Evolutionary conservation across 176 grass and related monocot genomes (phyloP).

Genomic region (Dactylis glomerata): DNA sequence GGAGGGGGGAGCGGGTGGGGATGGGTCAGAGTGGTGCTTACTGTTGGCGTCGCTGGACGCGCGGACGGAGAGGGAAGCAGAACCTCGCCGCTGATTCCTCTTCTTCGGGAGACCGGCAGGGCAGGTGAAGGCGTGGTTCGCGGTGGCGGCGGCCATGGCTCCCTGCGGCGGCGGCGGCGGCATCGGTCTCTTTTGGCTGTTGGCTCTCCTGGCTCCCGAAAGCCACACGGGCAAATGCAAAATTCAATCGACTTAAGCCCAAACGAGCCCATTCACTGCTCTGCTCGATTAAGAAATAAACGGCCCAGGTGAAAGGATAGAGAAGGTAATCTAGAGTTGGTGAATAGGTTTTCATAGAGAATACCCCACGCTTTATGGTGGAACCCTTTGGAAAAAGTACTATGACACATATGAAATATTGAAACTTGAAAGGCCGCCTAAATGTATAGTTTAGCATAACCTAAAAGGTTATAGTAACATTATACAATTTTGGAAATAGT

Average conservation of each 20-base stretch:
- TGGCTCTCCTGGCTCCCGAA: not conserved
- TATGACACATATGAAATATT: too few species aligned
- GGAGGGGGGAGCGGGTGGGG: slow-evolving; percentile 2
- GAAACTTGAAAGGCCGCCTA: too few species aligned
- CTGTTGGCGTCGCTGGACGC: slow-evolving; percentile 41
- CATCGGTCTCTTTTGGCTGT: not conserved
- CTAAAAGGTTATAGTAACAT: too few species aligned
- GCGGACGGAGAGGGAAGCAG: slow-evolving; percentile 33
- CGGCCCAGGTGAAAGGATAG: too few species aligned
- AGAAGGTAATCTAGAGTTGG: too few species aligned
- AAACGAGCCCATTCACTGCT: not conserved
- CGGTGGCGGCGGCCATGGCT: slow-evolving; percentile 21
- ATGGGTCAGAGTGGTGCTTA: slow-evolving; percentile 29
- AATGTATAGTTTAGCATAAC: too few species aligned
- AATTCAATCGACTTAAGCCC: not conserved
- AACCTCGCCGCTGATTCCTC: not conserved
- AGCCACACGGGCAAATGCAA: not conserved
- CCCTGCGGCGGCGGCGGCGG: slow-evolving; percentile 36
- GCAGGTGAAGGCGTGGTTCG: not conserved
- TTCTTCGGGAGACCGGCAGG: not conserved
- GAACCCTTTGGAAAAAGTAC: too few species aligned
- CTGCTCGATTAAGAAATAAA: not conserved
- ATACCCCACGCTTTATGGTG: too few species aligned
- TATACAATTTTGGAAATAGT: too few species aligned
- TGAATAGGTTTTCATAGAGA: too few species aligned